Evolutionary conservation across 2,329 filamentous ascomycete genomes (phyloP).

Genomic region (Neospermospora avenae): DNA sequence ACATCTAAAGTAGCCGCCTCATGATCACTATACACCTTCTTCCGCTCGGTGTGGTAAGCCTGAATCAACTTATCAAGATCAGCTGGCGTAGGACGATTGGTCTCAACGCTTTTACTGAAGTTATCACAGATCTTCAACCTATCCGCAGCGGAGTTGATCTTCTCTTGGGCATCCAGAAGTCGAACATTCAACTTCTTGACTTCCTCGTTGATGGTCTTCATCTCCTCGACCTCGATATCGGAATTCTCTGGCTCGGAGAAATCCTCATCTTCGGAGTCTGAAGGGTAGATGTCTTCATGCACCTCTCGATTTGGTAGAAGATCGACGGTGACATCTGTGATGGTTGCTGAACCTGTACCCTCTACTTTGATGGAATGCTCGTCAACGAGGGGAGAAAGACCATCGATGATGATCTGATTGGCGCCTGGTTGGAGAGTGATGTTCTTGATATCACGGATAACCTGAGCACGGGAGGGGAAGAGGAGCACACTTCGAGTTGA

Average conservation of each 20-base stretch:
- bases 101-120: slow-evolving; percentile 26
- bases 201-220: slow-evolving; percentile 23
- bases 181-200: slow-evolving; percentile 26
- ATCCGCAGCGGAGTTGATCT: slow-evolving; percentile 30
- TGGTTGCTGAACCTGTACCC: slow-evolving; percentile 53
- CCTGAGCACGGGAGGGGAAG: slow-evolving; percentile 58
- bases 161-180: slow-evolving; percentile 32
- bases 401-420: slow-evolving; percentile 55
- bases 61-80: slow-evolving; percentile 38
- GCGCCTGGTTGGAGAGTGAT: slow-evolving; percentile 49
- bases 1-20: slow-evolving; percentile 34
- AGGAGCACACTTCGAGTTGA: slow-evolving; percentile 60
- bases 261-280: slow-evolving; percentile 35
- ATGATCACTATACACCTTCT: slow-evolving; percentile 40
- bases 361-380: slow-evolving; percentile 58
- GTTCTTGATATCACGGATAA: slow-evolving; percentile 57
- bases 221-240: slow-evolving; percentile 29
- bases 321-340: slow-evolving; percentile 61
- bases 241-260: slow-evolving; percentile 33
- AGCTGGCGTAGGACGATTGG: slow-evolving; percentile 17
- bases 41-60: slow-evolving; percentile 33
- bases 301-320: slow-evolving; percentile 49
- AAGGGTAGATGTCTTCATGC: slow-evolving; percentile 39
- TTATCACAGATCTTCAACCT: slow-evolving; percentile 30
- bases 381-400: slow-evolving; percentile 51